A percentile compares a stretch with the other conserved stretches of the same genome.
Conservation (phyloP, 257 asterid species). For the Primulina eburnea region DNA sequence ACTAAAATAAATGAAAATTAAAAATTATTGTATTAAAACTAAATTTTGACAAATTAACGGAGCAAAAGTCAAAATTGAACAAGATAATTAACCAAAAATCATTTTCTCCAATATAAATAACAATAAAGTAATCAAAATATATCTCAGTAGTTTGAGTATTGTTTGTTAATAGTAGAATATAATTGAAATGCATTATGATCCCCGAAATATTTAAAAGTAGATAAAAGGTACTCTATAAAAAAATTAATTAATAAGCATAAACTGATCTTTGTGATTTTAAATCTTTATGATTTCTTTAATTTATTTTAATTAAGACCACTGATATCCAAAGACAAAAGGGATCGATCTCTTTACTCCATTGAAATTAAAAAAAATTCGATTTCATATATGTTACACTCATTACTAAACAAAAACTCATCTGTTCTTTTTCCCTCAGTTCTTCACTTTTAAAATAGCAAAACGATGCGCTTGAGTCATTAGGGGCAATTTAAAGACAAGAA, state of each 20-base stretch:
- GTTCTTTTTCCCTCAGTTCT: background rate
- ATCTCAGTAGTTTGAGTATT: background rate
- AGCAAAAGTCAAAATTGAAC: too few relatives aligned
- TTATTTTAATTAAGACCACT: too few relatives aligned
- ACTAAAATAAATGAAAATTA: too few relatives aligned
- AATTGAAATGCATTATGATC: background rate
- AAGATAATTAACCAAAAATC: too few relatives aligned
- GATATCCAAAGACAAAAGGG: background rate
- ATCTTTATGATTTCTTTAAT: background rate
- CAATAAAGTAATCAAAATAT: too few relatives aligned
- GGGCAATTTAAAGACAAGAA: background rate
- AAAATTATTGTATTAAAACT: too few relatives aligned
- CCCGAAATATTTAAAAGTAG: background rate
- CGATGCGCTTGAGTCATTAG: background rate
- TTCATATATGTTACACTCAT: slow-evolving; percentile 9
- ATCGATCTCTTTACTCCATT: background rate
- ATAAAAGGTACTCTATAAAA: too few relatives aligned
- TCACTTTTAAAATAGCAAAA: too few relatives aligned
- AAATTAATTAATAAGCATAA: background rate
- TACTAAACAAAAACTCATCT: slow-evolving; percentile 1
- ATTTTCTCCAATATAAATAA: too few relatives aligned
- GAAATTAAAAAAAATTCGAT: background rate
- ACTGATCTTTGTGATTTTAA: background rate
- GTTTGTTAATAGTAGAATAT: background rate
- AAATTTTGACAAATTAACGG: too few relatives aligned